These are phyloP conservation scores for Eustoma russellianum DNA, from an alignment of 257 asterid genomes.

Conservation along the genomic window DNA sequence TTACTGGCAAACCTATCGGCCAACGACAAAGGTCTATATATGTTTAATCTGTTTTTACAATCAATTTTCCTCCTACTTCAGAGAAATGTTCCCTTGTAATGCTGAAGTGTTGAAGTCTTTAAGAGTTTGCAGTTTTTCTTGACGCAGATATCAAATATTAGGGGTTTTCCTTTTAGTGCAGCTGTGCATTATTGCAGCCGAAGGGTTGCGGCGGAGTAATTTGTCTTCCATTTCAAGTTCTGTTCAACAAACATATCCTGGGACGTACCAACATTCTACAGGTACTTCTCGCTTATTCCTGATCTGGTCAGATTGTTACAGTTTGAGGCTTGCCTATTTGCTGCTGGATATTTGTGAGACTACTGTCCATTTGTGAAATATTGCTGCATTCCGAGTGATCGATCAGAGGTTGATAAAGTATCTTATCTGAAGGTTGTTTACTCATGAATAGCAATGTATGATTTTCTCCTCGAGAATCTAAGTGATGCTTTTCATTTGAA, in stretches of 20 bases:
- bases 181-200: constrained; percentile 87
- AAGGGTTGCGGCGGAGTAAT: constrained; percentile 79
- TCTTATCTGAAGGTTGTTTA: too few species aligned
- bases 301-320: too few species aligned
- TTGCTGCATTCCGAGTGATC: too few species aligned
- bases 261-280: constrained; percentile 61
- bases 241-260: constrained; percentile 60
- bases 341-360: too few species aligned
- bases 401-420: too few species aligned
- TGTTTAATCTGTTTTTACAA: too few species aligned
- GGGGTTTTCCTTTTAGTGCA: constrained; percentile 96
- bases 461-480: too few species aligned
- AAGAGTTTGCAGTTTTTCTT: constrained; percentile 10
- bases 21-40: constrained; percentile 78
- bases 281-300: constrained; percentile 24
- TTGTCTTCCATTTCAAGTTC: constrained; percentile 74
- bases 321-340: too few species aligned
- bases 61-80: constrained; percentile 1
- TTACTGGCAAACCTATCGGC: constrained; percentile 78
- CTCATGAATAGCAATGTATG: too few species aligned
- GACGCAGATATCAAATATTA: constrained; percentile 86
- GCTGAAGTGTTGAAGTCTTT: background rate
- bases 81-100: background rate
- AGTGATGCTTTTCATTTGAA: too few species aligned
- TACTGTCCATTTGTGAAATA: too few species aligned